phyloP scores from a whole-genome alignment of 2,329 filamentous ascomycete species.

The Didymella glomerata region DNA sequence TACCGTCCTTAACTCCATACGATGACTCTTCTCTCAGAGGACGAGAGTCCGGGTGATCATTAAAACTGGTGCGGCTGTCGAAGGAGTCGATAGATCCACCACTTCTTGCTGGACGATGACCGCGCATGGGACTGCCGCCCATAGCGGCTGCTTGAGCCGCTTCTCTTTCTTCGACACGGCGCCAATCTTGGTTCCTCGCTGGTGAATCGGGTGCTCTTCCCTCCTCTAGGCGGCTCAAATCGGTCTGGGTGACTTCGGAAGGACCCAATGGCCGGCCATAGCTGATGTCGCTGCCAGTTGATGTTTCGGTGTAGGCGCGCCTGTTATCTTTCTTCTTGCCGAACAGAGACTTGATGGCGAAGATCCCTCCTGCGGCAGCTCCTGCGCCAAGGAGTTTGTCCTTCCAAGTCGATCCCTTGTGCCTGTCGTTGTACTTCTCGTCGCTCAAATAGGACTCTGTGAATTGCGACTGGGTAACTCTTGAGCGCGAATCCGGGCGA shows the following conservation, averaged over 20 bases:
- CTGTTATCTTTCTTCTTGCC: constrained; percentile 57
- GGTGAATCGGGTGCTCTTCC: constrained; percentile 62
- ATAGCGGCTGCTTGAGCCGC: constrained; percentile 50
- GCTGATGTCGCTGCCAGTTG: constrained; percentile 58
- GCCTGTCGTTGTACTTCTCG: constrained; percentile 53
- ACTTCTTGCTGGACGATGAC: constrained; percentile 46
- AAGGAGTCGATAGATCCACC: constrained; percentile 52
- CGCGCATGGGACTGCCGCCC: constrained; percentile 59
- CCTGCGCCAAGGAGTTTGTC: constrained; percentile 57
- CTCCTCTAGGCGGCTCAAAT: constrained; percentile 61
- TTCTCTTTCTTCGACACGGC: constrained; percentile 50
- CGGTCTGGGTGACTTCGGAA: constrained; percentile 58
- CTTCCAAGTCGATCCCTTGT: constrained; percentile 52
- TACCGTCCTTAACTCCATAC: constrained; percentile 57
- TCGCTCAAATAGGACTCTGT: constrained; percentile 50
- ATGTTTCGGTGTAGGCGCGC: constrained; percentile 54
- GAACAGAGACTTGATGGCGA: constrained; percentile 64
- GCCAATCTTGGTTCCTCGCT: constrained; percentile 46
- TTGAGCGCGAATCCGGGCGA: constrained; percentile 41
- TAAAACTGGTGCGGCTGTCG: constrained; percentile 52
- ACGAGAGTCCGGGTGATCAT: constrained; percentile 38
- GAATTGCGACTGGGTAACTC: constrained; percentile 36
- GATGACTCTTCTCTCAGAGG: constrained; percentile 34
- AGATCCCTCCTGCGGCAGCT: constrained; percentile 54
- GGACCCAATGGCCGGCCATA: constrained; percentile 62